Base-by-base conservation (phyloP, 2,329 filamentous ascomycete species). In the Cladophialophora bantiana region DNA sequence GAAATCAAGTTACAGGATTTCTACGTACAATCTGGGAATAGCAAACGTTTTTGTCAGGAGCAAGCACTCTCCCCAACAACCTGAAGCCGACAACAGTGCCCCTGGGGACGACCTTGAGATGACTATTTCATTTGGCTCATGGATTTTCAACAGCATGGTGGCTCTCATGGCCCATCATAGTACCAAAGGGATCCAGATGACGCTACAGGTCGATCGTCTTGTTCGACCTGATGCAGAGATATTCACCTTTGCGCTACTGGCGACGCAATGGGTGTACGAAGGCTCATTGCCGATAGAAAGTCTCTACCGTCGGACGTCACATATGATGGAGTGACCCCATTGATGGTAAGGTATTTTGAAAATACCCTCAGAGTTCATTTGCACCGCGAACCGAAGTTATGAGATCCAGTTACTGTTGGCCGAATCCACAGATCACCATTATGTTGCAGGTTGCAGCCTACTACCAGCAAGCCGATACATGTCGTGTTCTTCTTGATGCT, bases 151-250 rank as follows among this genome's bases (percentile, higher is more conserved):
- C 15, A 31, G 10, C 6, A 7, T 15, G 12, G 20, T 34, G 20
- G 13, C 50, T 12, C 18, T 53, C 50, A 53, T 31, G 32, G 6
- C 31, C 7, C 12, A 31, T 18, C 6, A 7, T 34, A 13, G 50
- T 32, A 12, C 26, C 5, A 12, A 32, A 53, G 12, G 50, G 50
- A 32, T 53, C 20, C 50, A n/a, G 32, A 2, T 53, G 50, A 32
- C 50, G 32, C 32, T 53, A 53, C 26, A 53, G 18, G 31, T 53
- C 32, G 10, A 53, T 15, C 50, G 50, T 6, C 50, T 53, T 7
- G 50, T 53, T 53, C 50, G 5, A 34, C 50, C 50, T 32, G 50
- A 53, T n/a, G 50, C 50, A 53, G 50, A 53, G 50, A 53, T 53
- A 34, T 53, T 53, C 50, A 53, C 20, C 50, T 53, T 32, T 53